Evolutionary conservation across 2,329 filamentous ascomycete species (phyloP).

Genomic region (Calonectria naviculata): DNA sequence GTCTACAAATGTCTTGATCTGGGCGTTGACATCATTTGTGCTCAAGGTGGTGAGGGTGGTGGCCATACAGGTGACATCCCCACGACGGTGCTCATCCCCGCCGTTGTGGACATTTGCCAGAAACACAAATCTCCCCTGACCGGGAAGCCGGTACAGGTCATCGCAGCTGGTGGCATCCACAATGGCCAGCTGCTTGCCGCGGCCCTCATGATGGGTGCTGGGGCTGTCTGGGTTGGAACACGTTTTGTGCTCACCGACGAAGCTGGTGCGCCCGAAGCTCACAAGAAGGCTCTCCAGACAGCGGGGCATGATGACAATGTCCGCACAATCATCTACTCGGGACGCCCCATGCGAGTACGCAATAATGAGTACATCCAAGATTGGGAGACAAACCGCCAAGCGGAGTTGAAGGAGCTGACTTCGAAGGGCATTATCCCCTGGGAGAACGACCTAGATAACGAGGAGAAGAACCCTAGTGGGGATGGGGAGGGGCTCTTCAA

Average conservation of each 20-base stretch:
- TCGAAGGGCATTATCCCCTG: conserved; percentile 91
- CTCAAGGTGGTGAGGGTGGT: conserved; percentile 96
- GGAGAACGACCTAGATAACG: conserved; percentile 90
- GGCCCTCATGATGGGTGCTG: conserved; percentile 90
- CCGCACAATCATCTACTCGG: conserved; percentile 98
- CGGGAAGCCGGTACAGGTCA: conserved; percentile 86
- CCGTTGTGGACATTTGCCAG: conserved; percentile 84
- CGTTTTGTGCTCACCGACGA: conserved; percentile 95
- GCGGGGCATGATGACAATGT: conserved; percentile 95
- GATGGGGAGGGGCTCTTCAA: conserved; percentile 92
- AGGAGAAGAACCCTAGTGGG: conserved; percentile 74
- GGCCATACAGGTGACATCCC: conserved; percentile 96
- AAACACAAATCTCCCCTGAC: conserved; percentile 88
- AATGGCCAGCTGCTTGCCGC: conserved; percentile 92
- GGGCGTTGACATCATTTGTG: conserved; percentile 96
- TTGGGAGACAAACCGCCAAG: conserved; percentile 92
- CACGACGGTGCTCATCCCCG: conserved; percentile 91
- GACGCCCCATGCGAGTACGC: conserved; percentile 91
- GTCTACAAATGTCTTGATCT: conserved; percentile 94
- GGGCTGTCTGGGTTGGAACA: conserved; percentile 95
- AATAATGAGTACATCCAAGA: conserved; percentile 94
- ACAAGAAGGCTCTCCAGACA: conserved; percentile 95
- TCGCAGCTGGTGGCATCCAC: conserved; percentile 96
- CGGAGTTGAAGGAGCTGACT: conserved; percentile 93
- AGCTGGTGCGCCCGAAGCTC: conserved; percentile 90